Conservation (phyloP, 73 alveolate genomes). For the Stentor roeselii region DNA sequence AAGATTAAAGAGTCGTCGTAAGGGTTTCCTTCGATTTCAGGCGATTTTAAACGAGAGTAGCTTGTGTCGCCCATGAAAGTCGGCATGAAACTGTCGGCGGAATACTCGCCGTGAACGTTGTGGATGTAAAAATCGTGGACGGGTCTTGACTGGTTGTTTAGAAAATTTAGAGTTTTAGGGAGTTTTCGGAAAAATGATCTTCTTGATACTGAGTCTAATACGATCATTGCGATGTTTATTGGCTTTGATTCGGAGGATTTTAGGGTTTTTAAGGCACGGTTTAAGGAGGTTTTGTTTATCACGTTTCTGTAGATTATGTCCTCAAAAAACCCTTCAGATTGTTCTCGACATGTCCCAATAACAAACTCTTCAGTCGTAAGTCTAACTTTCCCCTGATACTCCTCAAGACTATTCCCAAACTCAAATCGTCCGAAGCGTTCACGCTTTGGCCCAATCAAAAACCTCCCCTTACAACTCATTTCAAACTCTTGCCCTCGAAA, state of each 20-base stretch:
- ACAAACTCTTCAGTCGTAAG: neutral
- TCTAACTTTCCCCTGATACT: neutral
- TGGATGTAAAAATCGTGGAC: constrained; percentile 4
- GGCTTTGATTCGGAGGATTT: neutral
- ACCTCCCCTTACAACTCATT: neutral
- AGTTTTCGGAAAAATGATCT: constrained; percentile 24
- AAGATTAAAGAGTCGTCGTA: neutral
- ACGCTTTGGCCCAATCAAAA: neutral
- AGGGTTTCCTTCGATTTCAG: neutral
- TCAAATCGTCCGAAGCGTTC: neutral
- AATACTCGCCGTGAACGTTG: neutral
- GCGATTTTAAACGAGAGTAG: neutral
- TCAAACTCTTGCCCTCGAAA: no score
- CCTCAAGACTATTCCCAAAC: neutral
- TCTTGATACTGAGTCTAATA: constrained; percentile 25
- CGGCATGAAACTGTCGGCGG: neutral
- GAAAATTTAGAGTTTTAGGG: neutral
- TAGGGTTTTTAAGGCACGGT: constrained; percentile 2
- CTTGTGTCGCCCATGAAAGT: constrained; percentile 2
- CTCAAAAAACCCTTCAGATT: neutral
- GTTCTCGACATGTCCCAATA: neutral
- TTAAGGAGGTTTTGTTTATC: neutral
- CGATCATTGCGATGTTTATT: constrained; percentile 4
- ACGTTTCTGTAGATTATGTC: neutral
- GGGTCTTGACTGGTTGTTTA: neutral